phyloP scores from a whole-genome alignment of 306 rosid species.

The Vicia villosa region DNA sequence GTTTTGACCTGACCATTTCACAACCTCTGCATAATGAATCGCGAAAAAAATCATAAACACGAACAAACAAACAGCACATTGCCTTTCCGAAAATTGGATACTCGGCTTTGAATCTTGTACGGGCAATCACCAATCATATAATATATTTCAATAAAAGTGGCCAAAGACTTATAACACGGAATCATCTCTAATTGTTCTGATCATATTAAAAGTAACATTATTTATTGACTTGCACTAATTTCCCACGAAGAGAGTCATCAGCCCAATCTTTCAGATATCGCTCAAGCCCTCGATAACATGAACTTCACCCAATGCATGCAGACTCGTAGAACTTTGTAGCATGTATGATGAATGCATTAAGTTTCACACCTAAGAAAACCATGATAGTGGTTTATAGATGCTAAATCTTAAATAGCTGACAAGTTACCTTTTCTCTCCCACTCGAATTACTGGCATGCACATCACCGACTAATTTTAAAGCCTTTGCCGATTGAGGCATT shows the following conservation, averaged over 20 bases:
- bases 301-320: constrained; percentile 99
- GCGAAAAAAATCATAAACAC: too few species aligned
- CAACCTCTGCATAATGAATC: too few species aligned
- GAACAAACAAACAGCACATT: too few species aligned
- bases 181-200: too few species aligned
- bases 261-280: constrained; percentile 99
- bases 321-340: constrained; percentile 97
- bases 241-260: constrained; percentile 96
- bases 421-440: constrained; percentile 93
- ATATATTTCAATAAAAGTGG: too few species aligned
- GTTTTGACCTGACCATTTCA: too few species aligned
- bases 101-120: too few species aligned
- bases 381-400: constrained; percentile 9
- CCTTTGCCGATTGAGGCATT: constrained; percentile 99
- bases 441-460: constrained; percentile 89
- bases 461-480: constrained; percentile 94
- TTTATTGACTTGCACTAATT: constrained; percentile 98
- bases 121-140: too few species aligned
- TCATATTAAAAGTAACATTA: too few species aligned
- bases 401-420: constrained; percentile 34
- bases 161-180: too few species aligned
- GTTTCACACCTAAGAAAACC: constrained; percentile 32
- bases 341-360: constrained; percentile 48
- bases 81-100: too few species aligned
- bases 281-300: constrained; percentile 94